Evolutionary conservation across 2,329 filamentous ascomycete species (phyloP), one percentile per base, ranked within the genome.

Genomic region (Trichoderma oligosporum): DNA sequence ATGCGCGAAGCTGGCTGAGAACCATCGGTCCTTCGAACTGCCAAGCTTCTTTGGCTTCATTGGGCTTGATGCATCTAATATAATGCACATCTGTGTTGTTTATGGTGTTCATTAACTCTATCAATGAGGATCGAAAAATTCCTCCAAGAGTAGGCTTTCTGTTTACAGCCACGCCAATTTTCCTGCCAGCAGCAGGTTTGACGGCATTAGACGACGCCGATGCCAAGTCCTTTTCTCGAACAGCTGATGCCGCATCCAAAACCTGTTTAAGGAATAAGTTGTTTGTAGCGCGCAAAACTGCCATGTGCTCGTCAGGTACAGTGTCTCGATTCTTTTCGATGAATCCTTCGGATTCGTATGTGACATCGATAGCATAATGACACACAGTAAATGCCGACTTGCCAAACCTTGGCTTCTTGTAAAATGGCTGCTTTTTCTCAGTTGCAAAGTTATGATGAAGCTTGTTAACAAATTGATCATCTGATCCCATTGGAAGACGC

Each of bases 241-340:
- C 91, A 27, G 86, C 84, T 12, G 89, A 86, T 33, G 93, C 93
- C 31, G 91, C 90, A 51, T 92, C 88, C 41, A 99, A 76, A 6
- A 99, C 91, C 57, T 91, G 83, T 42, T 82, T 84, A 56, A 99
- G 79, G 78, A 99, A 99, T 47, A 78, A 76, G 73, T 97, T 99
- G 29, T 83, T 87, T 1, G 91, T 95, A 51, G 86, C 85, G 65
- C 85, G 87, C 62, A 99, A 81, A 35, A 99, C 88, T 59, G 94
- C 91, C 86, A 99, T 89, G 70, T 97, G 94, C 76, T 99, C 94
- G 69, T 99, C 94, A 5, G 94, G 94, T 45, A 99, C 94, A 18
- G 95, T 99, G 73, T 99, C 94, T 72, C 94, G 86, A 74, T 99
- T 99, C 82, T 99, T 99, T 73, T 99, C 95, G 67, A 99, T 97